A percentile compares a stretch with the other conserved stretches of the same genome.
phyloP scores from a whole-genome alignment of 2,329 filamentous ascomycete genomes.

The Calonectria pseudoturangicola region DNA sequence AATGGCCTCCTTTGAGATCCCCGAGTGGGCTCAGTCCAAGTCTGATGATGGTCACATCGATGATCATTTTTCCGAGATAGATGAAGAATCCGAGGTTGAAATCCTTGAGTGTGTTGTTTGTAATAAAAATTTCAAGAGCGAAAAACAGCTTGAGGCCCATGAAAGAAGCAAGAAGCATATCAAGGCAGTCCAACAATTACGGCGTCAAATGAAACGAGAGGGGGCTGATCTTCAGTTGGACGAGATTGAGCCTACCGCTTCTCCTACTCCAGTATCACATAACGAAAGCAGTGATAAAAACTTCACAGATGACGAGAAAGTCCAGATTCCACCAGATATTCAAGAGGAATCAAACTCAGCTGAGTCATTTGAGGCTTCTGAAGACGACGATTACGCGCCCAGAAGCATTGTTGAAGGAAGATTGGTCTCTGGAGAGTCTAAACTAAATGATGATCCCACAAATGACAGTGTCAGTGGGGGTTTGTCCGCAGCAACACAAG shows the following conservation, averaged over 20 bases:
- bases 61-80: conserved; percentile 77
- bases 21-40: conserved; percentile 83
- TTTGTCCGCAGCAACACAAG: conserved; percentile 42
- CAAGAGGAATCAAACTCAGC: conserved; percentile 26
- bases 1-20: conserved; percentile 77
- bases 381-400: conserved; percentile 68
- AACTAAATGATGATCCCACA: not conserved
- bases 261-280: conserved; percentile 9
- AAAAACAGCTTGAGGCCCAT: conserved; percentile 92
- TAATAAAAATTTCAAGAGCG: conserved; percentile 88
- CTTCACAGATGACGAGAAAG: not conserved
- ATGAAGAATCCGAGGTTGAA: conserved; percentile 73
- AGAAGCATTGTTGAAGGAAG: conserved; percentile 65
- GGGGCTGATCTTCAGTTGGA: conserved; percentile 76
- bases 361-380: conserved; percentile 45
- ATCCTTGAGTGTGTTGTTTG: conserved; percentile 86
- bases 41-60: conserved; percentile 69
- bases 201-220: conserved; percentile 88
- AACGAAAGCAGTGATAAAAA: not conserved
- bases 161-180: conserved; percentile 97
- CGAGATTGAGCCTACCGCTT: conserved; percentile 31
- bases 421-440: conserved; percentile 52
- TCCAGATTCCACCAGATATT: not conserved
- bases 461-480: conserved; percentile 34
- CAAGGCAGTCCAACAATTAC: conserved; percentile 88